Conservation (phyloP, 2,329 filamentous ascomycete species). For the Alternaria longipes region DNA sequence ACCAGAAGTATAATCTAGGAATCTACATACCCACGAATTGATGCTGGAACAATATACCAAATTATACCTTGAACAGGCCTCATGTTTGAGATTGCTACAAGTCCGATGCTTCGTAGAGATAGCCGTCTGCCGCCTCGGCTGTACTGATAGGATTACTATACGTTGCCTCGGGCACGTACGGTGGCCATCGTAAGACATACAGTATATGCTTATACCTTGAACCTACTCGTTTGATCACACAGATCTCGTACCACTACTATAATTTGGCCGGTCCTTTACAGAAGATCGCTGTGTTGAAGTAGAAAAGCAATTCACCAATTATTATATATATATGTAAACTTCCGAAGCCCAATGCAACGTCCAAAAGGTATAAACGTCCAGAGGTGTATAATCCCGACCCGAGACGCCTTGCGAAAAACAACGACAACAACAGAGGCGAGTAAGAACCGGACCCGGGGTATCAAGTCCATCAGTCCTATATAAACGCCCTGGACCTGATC, state of each 20-base stretch:
- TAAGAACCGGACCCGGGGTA: conserved; percentile 1
- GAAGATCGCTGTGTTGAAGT: not conserved
- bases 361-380: not conserved
- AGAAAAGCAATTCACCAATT: not conserved
- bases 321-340: not conserved
- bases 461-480: conserved; percentile 25
- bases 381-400: not conserved
- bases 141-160: not conserved
- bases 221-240: not conserved
- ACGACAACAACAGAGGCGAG: not conserved
- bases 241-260: not conserved
- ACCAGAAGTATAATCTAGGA: not conserved
- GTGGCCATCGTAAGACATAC: not conserved
- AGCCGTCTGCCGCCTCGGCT: not conserved
- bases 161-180: not conserved
- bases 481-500: conserved; percentile 49
- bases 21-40: not conserved
- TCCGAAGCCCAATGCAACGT: not conserved
- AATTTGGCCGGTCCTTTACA: not conserved
- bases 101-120: not conserved
- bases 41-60: not conserved
- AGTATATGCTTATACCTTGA: not conserved
- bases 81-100: not conserved
- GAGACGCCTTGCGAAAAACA: not conserved
- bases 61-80: not conserved